Conservation (phyloP, 805 yeast species). For the Yarrowia sp. region DNA sequence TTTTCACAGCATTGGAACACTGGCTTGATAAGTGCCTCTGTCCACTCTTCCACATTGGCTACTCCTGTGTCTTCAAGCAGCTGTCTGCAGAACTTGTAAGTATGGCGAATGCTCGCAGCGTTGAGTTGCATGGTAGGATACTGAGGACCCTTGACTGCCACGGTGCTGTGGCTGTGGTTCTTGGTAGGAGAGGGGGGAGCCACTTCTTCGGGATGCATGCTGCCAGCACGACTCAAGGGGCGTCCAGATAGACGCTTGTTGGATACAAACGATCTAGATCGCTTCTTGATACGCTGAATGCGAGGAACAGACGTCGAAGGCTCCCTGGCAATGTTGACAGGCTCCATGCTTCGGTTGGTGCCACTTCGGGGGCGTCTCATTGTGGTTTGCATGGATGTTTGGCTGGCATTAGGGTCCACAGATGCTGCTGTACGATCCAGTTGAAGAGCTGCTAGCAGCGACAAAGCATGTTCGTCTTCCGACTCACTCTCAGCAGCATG, state of each 20-base stretch:
- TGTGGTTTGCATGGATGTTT: conserved; percentile 6
- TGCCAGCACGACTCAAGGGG: conserved; percentile 13
- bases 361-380: conserved; percentile 31
- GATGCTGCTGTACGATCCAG: conserved; percentile 3
- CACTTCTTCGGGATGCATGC: background rate
- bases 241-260: conserved; percentile 10
- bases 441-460: conserved; percentile 29
- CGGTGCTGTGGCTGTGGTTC: background rate
- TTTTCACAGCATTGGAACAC: conserved; percentile 54
- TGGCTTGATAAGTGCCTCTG: conserved; percentile 46
- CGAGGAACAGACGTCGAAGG: conserved; percentile 4
- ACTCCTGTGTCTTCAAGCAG: conserved; percentile 36
- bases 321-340: background rate
- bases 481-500: conserved; percentile 27
- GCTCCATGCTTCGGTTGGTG: conserved; percentile 28
- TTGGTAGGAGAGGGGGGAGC: conserved; percentile 12
- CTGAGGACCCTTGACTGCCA: conserved; percentile 7
- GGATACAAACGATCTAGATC: conserved; percentile 15
- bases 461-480: conserved; percentile 33
- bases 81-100: conserved; percentile 35
- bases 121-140: conserved; percentile 20
- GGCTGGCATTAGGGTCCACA: conserved; percentile 1
- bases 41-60: conserved; percentile 57
- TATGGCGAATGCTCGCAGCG: conserved; percentile 29
- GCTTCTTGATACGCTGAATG: conserved; percentile 16